These are phyloP conservation scores for Annulohypoxylon bovei DNA, from an alignment of 495 filamentous ascomycete genomes.

Conservation along the genomic window DNA sequence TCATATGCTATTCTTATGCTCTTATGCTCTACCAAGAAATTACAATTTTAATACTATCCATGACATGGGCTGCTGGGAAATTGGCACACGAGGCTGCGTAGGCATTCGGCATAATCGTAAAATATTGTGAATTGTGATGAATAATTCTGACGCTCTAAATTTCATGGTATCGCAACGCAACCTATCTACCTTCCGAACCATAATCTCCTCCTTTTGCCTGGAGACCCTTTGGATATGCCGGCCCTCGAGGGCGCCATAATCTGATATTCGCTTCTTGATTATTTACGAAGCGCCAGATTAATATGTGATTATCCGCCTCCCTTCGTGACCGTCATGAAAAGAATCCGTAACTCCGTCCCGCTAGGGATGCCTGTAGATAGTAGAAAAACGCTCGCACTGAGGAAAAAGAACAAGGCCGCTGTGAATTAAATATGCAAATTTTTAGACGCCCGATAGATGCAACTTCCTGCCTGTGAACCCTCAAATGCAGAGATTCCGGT, in stretches of 20 bases:
- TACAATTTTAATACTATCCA: conserved; percentile 3
- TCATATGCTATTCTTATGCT: neutral
- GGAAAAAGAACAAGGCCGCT: conserved; percentile 11
- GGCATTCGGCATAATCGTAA: neutral
- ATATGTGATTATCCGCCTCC: conserved; percentile 5
- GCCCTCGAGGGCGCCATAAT: conserved; percentile 18
- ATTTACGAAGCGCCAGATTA: conserved; percentile 24
- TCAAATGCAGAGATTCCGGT: conserved; percentile 59
- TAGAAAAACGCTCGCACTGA: conserved; percentile 10
- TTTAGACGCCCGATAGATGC: conserved; percentile 43
- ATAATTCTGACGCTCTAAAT: conserved; percentile 13
- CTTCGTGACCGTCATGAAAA: conserved; percentile 20
- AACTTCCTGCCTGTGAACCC: neutral
- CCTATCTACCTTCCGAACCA: conserved; percentile 7
- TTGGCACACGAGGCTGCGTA: neutral
- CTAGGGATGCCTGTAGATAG: conserved; percentile 20
- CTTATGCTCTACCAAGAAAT: neutral
- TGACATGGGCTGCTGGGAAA: neutral
- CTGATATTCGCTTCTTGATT: conserved; percentile 13
- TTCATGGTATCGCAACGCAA: conserved; percentile 15
- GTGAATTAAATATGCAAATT: conserved; percentile 17
- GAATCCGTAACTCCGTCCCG: conserved; percentile 32
- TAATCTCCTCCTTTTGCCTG: conserved; percentile 14
- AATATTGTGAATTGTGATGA: neutral
- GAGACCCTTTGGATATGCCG: conserved; percentile 12